Evolutionary conservation across 371 early-diverging fungal genomes (phyloP).

Genomic region (Chytridiales sp.): DNA sequence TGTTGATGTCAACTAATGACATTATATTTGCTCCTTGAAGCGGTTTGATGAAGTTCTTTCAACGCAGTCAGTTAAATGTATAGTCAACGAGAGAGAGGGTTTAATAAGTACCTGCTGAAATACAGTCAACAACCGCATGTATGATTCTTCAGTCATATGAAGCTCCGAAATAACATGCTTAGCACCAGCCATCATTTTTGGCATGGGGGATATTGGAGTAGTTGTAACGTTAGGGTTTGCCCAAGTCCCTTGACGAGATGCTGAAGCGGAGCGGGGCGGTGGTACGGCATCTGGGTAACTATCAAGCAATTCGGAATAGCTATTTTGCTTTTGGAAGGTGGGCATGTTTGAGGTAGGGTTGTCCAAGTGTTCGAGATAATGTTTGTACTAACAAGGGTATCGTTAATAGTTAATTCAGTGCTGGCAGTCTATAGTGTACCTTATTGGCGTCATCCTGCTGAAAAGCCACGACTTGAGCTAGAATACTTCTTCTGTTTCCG

Average conservation of each 20-base stretch:
- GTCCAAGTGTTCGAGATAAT: slow-evolving; percentile 6
- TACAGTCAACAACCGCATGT: slow-evolving; percentile 9
- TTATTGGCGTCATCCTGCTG: slow-evolving; percentile 13
- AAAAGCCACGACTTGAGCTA: slow-evolving; percentile 10
- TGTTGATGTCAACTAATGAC: slow-evolving; percentile 12
- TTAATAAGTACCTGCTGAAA: neutral
- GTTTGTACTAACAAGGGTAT: slow-evolving; percentile 2
- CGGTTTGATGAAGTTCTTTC: slow-evolving; percentile 8
- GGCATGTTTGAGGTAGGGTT: neutral
- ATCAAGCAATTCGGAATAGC: no score
- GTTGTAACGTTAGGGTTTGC: neutral
- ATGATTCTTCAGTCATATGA: slow-evolving; percentile 11
- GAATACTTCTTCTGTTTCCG: no score
- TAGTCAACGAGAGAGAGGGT: neutral
- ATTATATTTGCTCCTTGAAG: slow-evolving; percentile 3
- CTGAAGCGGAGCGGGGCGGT: no score
- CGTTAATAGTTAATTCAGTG: neutral
- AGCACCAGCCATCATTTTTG: slow-evolving; percentile 9
- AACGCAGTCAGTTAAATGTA: neutral
- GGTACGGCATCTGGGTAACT: no score
- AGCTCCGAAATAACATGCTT: slow-evolving; percentile 14
- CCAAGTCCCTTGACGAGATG: no score
- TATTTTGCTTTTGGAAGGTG: no score
- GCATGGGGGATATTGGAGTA: neutral
- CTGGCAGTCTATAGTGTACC: neutral